Evolutionary conservation across 345 rosid species (phyloP).

Genomic region (Eucalyptus erythrocorys): DNA sequence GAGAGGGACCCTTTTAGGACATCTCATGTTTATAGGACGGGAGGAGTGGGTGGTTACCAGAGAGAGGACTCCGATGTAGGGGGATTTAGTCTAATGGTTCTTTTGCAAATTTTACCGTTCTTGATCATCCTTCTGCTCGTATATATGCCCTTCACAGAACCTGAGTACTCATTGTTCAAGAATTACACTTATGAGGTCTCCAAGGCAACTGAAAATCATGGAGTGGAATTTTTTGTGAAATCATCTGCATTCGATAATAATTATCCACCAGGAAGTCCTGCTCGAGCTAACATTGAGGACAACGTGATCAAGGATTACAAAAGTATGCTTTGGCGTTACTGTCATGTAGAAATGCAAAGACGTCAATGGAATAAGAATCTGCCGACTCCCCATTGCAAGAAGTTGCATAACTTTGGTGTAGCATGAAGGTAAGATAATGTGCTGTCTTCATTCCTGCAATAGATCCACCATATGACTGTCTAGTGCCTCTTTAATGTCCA

Average conservation of each 20-base stretch:
- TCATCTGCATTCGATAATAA: slow-evolving; percentile 56
- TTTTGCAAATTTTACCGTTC: slow-evolving; percentile 66
- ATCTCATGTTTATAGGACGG: slow-evolving; percentile 32
- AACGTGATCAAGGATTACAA: slow-evolving; percentile 65
- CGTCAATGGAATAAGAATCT: slow-evolving; percentile 67
- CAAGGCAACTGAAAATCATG: slow-evolving; percentile 56
- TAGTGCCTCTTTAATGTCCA: neutral
- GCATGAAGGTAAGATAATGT: slow-evolving; percentile 34
- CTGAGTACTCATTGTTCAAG: slow-evolving; percentile 57
- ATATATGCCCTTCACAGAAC: slow-evolving; percentile 65
- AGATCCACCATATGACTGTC: neutral
- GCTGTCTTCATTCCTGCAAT: neutral
- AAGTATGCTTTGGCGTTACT: slow-evolving; percentile 50
- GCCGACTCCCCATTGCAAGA: slow-evolving; percentile 69
- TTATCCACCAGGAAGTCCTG: slow-evolving; percentile 58
- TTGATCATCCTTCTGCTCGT: slow-evolving; percentile 67
- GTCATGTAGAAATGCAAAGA: slow-evolving; percentile 67
- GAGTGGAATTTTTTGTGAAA: slow-evolving; percentile 61
- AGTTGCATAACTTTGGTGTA: slow-evolving; percentile 46
- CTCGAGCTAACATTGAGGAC: slow-evolving; percentile 50
- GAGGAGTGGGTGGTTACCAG: slow-evolving; percentile 18
- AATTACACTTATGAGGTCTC: slow-evolving; percentile 49
- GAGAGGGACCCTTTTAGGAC: slow-evolving; percentile 39
- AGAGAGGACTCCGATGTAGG: slow-evolving; percentile 38
- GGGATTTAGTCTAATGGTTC: slow-evolving; percentile 35